phyloP scores from a whole-genome alignment of 83 land plant species.

The Picea engelmannii region DNA sequence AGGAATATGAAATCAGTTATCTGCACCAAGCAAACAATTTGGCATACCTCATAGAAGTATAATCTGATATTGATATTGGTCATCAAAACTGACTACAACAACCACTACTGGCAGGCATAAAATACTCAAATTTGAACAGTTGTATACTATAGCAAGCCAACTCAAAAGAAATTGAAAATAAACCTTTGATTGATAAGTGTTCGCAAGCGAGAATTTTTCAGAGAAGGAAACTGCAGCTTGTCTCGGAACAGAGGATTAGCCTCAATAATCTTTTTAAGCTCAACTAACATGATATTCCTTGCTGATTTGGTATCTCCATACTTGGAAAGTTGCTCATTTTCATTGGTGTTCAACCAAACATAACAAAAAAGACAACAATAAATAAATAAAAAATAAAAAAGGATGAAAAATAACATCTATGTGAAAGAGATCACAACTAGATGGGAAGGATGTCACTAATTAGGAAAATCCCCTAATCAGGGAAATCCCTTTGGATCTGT shows the following conservation, averaged over 20 bases:
- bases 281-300: constrained; percentile 80
- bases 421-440: neutral
- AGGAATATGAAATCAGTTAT: too few relatives aligned
- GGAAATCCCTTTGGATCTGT: too few relatives aligned
- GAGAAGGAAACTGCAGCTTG: constrained; percentile 75
- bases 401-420: neutral
- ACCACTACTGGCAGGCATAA: neutral
- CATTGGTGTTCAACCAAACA: constrained; percentile 41
- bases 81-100: constrained; percentile 12
- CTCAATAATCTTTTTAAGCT: constrained; percentile 92
- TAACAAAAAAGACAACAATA: constrained; percentile 5
- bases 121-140: neutral
- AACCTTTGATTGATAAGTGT: constrained; percentile 94
- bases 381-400: neutral
- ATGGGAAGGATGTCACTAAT: neutral
- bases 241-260: constrained; percentile 93
- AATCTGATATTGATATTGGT: too few relatives aligned
- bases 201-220: constrained; percentile 76
- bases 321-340: constrained; percentile 89
- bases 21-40: too few relatives aligned
- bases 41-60: too few relatives aligned
- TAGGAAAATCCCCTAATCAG: too few relatives aligned
- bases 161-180: neutral
- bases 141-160: constrained; percentile 16
- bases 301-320: constrained; percentile 96